Percentiles rank a stretch among this genome's conserved stretches.
Evolutionary conservation across 2,329 filamentous ascomycete species (phyloP).

Genomic region (Lecanicillium sp.): DNA sequence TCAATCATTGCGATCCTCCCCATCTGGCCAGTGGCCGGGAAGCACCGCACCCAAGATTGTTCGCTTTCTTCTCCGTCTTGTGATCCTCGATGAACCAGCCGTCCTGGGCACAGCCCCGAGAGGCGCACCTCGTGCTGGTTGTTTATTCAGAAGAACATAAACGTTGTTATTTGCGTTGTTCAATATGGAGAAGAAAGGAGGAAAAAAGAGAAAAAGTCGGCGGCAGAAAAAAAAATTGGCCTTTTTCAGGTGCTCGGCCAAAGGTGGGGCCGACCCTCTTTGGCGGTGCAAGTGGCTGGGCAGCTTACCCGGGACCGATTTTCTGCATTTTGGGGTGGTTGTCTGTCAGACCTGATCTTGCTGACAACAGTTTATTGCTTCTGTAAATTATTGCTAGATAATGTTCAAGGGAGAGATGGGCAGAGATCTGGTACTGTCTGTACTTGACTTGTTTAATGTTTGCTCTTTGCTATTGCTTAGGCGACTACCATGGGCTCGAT

Average conservation of each 20-base stretch:
- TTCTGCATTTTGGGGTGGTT: too few species aligned
- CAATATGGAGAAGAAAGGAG: constrained; percentile 25
- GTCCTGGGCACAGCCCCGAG: constrained; percentile 35
- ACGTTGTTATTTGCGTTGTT: constrained; percentile 41
- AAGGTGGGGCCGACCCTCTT: too few species aligned
- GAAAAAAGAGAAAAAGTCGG: constrained; percentile 14
- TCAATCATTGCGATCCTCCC: constrained; percentile 54
- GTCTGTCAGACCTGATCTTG: too few species aligned
- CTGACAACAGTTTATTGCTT: too few species aligned
- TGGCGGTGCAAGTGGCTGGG: too few species aligned
- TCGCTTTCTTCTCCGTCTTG: constrained; percentile 45
- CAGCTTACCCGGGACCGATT: too few species aligned
- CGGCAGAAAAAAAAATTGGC: not conserved
- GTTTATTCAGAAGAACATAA: constrained; percentile 27
- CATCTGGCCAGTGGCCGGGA: constrained; percentile 34
- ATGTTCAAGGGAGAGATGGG: too few species aligned
- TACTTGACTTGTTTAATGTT: not conserved
- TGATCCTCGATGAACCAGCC: constrained; percentile 33
- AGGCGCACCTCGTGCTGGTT: constrained; percentile 37
- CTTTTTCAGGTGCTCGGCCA: too few species aligned
- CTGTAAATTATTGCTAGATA: too few species aligned
- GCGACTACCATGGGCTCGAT: constrained; percentile 4
- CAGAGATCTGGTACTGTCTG: not conserved
- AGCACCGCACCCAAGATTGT: constrained; percentile 54
- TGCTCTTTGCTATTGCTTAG: not conserved